Evolutionary conservation across 176 grass and related monocot species (phyloP).

Genomic region (Musa schizocarpa): DNA sequence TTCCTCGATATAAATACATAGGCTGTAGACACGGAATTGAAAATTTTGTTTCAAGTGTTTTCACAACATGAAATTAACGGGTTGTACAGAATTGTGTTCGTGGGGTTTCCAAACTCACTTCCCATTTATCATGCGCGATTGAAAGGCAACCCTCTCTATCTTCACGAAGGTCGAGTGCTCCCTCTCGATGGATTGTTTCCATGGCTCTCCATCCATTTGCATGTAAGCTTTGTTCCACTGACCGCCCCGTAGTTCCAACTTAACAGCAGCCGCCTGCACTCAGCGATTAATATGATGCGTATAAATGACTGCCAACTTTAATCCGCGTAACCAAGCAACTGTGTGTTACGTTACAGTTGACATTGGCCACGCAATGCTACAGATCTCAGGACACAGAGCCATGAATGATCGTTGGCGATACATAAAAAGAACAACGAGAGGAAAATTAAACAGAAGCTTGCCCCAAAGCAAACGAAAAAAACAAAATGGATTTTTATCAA

Average conservation of each 20-base stretch:
- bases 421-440: no score
- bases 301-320: background rate
- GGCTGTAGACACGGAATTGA: no score
- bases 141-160: constrained; percentile 68
- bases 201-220: constrained; percentile 92
- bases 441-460: no score
- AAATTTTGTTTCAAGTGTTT: no score
- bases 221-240: constrained; percentile 71
- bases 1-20: no score
- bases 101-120: constrained; percentile 10
- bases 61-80: no score
- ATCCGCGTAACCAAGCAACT: background rate
- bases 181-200: constrained; percentile 64
- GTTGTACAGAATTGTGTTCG: background rate
- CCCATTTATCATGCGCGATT: constrained; percentile 71
- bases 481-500: no score
- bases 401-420: no score
- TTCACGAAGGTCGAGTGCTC: constrained; percentile 62
- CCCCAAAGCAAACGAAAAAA: no score
- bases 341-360: no score
- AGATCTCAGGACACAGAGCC: no score
- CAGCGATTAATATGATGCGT: background rate
- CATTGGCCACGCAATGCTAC: no score
- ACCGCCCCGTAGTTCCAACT: constrained; percentile 74
- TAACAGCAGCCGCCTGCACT: constrained; percentile 72